phyloP scores from a whole-genome alignment of 495 filamentous ascomycete species.

The Tetracladium setigerum region DNA sequence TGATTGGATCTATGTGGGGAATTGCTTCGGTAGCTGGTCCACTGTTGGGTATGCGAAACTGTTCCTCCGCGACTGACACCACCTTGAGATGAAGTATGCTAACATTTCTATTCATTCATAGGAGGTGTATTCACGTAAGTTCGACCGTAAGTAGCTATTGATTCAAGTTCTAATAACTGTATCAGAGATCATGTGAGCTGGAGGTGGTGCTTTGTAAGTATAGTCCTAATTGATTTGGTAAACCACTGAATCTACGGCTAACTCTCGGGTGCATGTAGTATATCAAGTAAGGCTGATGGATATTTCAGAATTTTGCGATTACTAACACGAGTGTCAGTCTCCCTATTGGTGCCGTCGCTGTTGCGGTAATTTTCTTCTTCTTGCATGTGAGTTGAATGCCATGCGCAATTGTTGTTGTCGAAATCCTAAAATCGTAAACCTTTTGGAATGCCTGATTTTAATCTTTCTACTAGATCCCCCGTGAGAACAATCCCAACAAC shows the following conservation, averaged over 20 bases:
- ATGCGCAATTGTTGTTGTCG: background rate
- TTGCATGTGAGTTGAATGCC: slow-evolving; percentile 25
- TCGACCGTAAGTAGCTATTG: slow-evolving; percentile 7
- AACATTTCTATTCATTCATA: too few relatives aligned
- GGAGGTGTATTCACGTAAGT: slow-evolving; percentile 39
- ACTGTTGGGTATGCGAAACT: slow-evolving; percentile 21
- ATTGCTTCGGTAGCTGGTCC: slow-evolving; percentile 68
- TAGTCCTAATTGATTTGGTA: too few relatives aligned
- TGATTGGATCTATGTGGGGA: slow-evolving; percentile 81
- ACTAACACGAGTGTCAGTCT: slow-evolving; percentile 21
- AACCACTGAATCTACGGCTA: background rate
- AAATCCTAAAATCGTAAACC: too few relatives aligned
- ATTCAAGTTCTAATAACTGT: slow-evolving; percentile 5
- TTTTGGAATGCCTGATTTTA: too few relatives aligned
- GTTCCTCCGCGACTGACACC: background rate
- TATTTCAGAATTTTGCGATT: background rate
- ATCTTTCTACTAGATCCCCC: slow-evolving; percentile 19
- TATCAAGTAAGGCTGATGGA: background rate
- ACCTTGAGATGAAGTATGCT: slow-evolving; percentile 32
- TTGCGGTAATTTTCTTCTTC: slow-evolving; percentile 45
- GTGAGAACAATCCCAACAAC: slow-evolving; percentile 24
- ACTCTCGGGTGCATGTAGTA: background rate
- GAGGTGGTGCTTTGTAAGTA: slow-evolving; percentile 30
- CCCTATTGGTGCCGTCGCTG: slow-evolving; percentile 52
- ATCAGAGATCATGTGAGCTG: slow-evolving; percentile 32